phyloP scores from a whole-genome alignment of 2,329 filamentous ascomycete genomes.

The Cladophialophora carrionii region DNA sequence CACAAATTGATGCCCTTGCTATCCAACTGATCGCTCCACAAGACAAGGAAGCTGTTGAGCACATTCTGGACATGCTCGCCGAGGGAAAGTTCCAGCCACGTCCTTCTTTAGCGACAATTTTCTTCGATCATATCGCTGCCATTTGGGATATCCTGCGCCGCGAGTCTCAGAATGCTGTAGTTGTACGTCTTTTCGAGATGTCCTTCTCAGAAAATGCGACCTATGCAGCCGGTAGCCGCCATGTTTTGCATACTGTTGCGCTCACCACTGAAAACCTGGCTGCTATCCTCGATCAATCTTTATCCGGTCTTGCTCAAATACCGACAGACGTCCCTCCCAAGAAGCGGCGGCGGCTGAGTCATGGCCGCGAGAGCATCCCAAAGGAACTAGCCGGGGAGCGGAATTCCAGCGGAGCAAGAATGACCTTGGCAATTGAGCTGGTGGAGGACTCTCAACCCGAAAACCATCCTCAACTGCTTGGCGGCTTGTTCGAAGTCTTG shows the following conservation, averaged over 20 bases:
- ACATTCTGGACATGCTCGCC: slow-evolving; percentile 57
- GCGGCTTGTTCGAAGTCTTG: slow-evolving; percentile 80
- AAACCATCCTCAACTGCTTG: slow-evolving; percentile 73
- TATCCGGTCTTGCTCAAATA: slow-evolving; percentile 67
- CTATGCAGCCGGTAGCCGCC: slow-evolving; percentile 33
- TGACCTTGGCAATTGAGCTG: slow-evolving; percentile 82
- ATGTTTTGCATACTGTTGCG: slow-evolving; percentile 30
- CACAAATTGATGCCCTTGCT: slow-evolving; percentile 58
- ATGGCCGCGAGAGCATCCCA: slow-evolving; percentile 58
- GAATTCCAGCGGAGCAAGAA: slow-evolving; percentile 24
- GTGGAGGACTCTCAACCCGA: slow-evolving; percentile 79
- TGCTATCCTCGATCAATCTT: slow-evolving; percentile 73
- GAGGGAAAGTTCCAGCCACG: slow-evolving; percentile 48
- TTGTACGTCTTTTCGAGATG: slow-evolving; percentile 49
- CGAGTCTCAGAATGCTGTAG: slow-evolving; percentile 44
- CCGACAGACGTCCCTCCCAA: slow-evolving; percentile 71
- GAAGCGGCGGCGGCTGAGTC: slow-evolving; percentile 79
- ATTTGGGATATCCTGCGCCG: slow-evolving; percentile 65
- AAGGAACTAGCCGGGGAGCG: slow-evolving; percentile 43
- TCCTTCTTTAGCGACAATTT: slow-evolving; percentile 62
- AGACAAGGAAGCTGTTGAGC: slow-evolving; percentile 61
- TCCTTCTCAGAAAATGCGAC: slow-evolving; percentile 42
- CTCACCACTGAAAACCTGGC: slow-evolving; percentile 56
- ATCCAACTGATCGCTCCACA: slow-evolving; percentile 59
- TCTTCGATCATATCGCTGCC: slow-evolving; percentile 69